These are phyloP conservation scores for Melaleuca alternifolia DNA, from an alignment of 345 rosid species.

Conservation along the genomic window DNA sequence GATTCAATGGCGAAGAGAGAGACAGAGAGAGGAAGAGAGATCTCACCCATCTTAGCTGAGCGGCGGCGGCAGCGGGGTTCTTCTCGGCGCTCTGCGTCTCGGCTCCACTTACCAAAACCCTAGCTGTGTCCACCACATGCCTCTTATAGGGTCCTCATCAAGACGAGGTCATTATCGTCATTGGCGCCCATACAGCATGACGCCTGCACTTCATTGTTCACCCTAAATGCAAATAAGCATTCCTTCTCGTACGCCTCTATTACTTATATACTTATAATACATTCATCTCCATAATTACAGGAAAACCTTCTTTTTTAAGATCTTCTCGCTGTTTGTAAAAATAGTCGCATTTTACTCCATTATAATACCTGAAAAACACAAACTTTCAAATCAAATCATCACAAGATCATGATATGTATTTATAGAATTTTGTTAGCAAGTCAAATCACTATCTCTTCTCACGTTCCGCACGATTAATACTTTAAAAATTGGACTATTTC, in stretches of 20 bases:
- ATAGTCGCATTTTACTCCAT: not conserved
- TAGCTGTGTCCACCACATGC: not conserved
- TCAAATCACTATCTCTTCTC: not conserved
- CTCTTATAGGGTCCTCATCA: not conserved
- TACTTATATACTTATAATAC: not conserved
- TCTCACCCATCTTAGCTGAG: not conserved
- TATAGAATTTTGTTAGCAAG: fast-evolving
- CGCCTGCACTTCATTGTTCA: not conserved
- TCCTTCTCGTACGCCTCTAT: not conserved
- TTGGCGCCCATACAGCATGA: not conserved
- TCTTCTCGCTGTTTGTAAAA: not conserved
- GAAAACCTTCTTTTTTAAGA: not conserved
- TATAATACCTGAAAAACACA: fast-evolving
- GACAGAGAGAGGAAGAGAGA: not conserved
- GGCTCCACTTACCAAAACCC: not conserved
- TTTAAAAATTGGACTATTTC: not conserved
- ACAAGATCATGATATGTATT: not conserved
- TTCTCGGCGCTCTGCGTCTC: not conserved
- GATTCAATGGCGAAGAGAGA: not conserved
- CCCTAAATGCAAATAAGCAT: not conserved
- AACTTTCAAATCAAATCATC: not conserved
- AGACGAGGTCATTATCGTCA: not conserved
- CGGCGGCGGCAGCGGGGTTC: not conserved
- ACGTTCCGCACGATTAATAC: fast-evolving
- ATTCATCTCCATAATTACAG: not conserved